phyloP scores from a whole-genome alignment of 2,329 filamentous ascomycete species.

The Pseudogymnoascus sp. region DNA sequence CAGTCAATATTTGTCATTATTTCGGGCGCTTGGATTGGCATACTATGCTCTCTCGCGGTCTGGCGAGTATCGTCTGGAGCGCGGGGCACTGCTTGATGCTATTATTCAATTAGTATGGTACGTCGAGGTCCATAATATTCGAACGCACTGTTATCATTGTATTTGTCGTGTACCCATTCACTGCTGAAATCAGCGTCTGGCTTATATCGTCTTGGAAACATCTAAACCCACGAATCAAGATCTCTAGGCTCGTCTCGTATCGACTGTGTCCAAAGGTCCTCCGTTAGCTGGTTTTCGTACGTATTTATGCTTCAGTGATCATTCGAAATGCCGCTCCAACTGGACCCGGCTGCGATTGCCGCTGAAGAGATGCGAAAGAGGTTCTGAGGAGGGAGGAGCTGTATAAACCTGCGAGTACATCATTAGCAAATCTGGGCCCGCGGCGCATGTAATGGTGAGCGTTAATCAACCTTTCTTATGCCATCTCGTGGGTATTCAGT shows the following conservation, averaged over 20 bases:
- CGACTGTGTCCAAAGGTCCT: slow-evolving; percentile 44
- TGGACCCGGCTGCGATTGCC: slow-evolving; percentile 17
- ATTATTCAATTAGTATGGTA: not conserved
- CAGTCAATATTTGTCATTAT: slow-evolving; percentile 11
- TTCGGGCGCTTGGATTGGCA: slow-evolving; percentile 5
- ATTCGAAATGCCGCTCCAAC: slow-evolving; percentile 18
- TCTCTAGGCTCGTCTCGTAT: slow-evolving; percentile 57
- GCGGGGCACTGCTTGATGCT: not conserved
- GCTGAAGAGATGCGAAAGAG: slow-evolving; percentile 15
- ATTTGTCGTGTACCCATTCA: slow-evolving; percentile 93
- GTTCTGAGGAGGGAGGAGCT: slow-evolving; percentile 29
- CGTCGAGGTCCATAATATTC: not conserved
- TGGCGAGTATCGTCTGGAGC: slow-evolving; percentile 25
- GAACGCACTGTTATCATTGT: slow-evolving; percentile 59
- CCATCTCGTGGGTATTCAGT: slow-evolving; percentile 66
- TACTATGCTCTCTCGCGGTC: slow-evolving; percentile 24
- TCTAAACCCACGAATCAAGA: slow-evolving; percentile 56
- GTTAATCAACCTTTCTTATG: slow-evolving; percentile 69
- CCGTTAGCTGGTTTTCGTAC: slow-evolving; percentile 38
- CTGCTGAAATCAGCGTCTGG: slow-evolving; percentile 35
- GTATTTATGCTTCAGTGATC: not conserved
- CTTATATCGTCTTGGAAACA: slow-evolving; percentile 16
- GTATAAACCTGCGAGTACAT: slow-evolving; percentile 27
- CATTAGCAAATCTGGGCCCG: slow-evolving; percentile 11
- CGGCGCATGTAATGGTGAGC: slow-evolving; percentile 10